Conservation (phyloP, 2,329 filamentous ascomycete genomes). For the Nothophoma quercina region DNA sequence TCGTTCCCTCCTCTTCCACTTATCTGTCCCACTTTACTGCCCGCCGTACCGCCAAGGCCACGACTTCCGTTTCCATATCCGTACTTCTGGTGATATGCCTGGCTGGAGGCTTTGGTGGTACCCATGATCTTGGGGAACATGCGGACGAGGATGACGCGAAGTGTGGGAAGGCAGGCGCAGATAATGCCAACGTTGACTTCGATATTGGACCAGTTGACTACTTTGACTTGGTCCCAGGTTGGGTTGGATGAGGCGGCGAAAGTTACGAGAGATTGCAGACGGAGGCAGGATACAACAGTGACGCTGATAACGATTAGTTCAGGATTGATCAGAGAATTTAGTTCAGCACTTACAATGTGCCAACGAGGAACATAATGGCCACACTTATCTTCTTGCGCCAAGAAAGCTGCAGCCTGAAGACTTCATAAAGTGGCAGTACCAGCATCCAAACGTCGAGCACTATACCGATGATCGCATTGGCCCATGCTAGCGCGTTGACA, state of each 20-base stretch:
- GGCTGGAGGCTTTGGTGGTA: slow-evolving; percentile 32
- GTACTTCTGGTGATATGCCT: slow-evolving; percentile 14
- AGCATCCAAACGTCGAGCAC: slow-evolving; percentile 43
- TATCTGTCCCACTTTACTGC: slow-evolving; percentile 5
- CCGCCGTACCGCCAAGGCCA: slow-evolving; percentile 3
- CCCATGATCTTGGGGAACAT: slow-evolving; percentile 49
- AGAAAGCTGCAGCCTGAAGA: slow-evolving; percentile 41
- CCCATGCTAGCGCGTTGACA: slow-evolving; percentile 43
- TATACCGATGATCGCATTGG: slow-evolving; percentile 45
- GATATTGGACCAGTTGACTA: slow-evolving; percentile 53
- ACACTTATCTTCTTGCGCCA: slow-evolving; percentile 49
- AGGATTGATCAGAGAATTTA: slow-evolving; percentile 38
- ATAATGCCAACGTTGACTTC: slow-evolving; percentile 56
- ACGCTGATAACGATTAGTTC: slow-evolving; percentile 36
- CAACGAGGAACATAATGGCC: slow-evolving; percentile 49
- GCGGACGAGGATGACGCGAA: slow-evolving; percentile 50
- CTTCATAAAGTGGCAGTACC: slow-evolving; percentile 43
- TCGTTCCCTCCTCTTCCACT: slow-evolving; percentile 8
- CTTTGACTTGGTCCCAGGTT: slow-evolving; percentile 51
- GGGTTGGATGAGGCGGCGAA: slow-evolving; percentile 54
- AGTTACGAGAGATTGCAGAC: slow-evolving; percentile 53
- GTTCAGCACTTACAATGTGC: slow-evolving; percentile 48
- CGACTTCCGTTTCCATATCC: slow-evolving; percentile 9
- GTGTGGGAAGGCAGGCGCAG: slow-evolving; percentile 55
- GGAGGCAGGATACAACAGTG: slow-evolving; percentile 55